Base-by-base conservation (phyloP, 345 rosid genomes). In the Crucihimalaya himalaica region DNA sequence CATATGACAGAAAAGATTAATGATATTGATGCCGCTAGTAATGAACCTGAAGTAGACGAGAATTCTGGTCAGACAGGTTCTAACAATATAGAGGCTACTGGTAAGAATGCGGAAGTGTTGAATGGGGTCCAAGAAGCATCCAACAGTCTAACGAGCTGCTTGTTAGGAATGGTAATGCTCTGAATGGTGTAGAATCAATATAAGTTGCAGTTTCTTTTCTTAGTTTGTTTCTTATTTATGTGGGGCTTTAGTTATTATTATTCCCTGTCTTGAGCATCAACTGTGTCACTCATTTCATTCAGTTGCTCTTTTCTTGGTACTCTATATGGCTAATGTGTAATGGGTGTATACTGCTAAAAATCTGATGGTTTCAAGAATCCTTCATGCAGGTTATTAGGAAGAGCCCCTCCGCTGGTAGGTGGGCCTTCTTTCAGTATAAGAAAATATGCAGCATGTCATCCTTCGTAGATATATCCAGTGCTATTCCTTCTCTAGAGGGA, bases 111-210 rank as follows among this genome's bases (percentile, higher is more conserved):
- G 28, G 83, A 65, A 77, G 77, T 78, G 34, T 60, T 73, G 35
- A 61, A 57, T 63, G 78, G 45, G 69, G 63, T 80, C 58, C 79
- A 60, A 66, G 78, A 77, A 79, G 73, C 78, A 63, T 79, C 81
- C 54, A 29, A 76, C 72, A 71, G 23, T 61, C 75, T 81, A 3
- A 69, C 63, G 61, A 85, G 74, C 75, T 88, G 89, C 84, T 77
- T 95, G 84, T 80, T 95, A 80, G 89, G 80, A 73, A 75, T 83
- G 99, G 99, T 92, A 87, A 86, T 84, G 40, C 67, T 64, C 59
- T 62, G 5, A 46, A 8, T 37, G 40, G 47, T 67, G 29, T 67
- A 67, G 62, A 53, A 67, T 68, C 63, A 39, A 12, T 21, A 31
- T 60, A 29, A 31, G 40, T 68, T 40, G 56, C 69, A 51, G 68